Evolutionary conservation across 768 basidiomycete genomes (phyloP).

Genomic region (Leccinum subtestaceum): DNA sequence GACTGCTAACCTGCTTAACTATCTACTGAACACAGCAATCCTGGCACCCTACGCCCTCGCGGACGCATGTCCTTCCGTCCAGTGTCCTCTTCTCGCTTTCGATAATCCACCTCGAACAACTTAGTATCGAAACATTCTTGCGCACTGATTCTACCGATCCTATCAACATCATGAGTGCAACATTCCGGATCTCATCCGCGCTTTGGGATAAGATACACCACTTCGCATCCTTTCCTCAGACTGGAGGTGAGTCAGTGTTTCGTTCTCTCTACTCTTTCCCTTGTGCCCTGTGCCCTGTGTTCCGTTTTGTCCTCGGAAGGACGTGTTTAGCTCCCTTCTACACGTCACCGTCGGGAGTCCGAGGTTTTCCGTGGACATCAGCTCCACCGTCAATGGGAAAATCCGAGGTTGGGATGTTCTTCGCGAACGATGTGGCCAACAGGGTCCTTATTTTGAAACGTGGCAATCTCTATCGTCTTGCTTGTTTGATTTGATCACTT

Average conservation of each 20-base stretch:
- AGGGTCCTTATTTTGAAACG: not conserved
- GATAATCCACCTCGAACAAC: conserved; percentile 9
- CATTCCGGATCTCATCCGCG: conserved; percentile 69
- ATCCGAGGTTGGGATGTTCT: not conserved
- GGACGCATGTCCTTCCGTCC: conserved; percentile 22
- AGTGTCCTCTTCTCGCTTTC: not conserved
- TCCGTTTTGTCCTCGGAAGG: not conserved
- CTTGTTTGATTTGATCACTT: not conserved
- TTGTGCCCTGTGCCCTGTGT: too few species aligned
- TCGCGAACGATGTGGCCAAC: not conserved
- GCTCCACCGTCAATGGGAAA: not conserved
- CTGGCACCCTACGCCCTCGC: conserved; percentile 23
- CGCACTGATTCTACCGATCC: not conserved
- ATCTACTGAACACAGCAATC: conserved; percentile 1
- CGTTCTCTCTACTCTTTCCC: not conserved
- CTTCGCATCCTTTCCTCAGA: conserved; percentile 90
- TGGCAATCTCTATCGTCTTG: not conserved
- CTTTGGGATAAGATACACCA: conserved; percentile 91
- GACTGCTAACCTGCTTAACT: not conserved
- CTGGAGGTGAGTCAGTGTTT: conserved; percentile 59
- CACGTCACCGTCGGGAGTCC: not conserved
- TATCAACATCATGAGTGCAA: conserved; percentile 33
- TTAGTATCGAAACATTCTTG: conserved; percentile 1
- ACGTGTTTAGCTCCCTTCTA: not conserved
- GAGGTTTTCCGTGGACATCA: conserved; percentile 1